Evolutionary conservation across 2,329 filamentous ascomycete genomes (phyloP), one percentile per base, ranked within the genome.

Genomic region (Colletotrichum filicis): DNA sequence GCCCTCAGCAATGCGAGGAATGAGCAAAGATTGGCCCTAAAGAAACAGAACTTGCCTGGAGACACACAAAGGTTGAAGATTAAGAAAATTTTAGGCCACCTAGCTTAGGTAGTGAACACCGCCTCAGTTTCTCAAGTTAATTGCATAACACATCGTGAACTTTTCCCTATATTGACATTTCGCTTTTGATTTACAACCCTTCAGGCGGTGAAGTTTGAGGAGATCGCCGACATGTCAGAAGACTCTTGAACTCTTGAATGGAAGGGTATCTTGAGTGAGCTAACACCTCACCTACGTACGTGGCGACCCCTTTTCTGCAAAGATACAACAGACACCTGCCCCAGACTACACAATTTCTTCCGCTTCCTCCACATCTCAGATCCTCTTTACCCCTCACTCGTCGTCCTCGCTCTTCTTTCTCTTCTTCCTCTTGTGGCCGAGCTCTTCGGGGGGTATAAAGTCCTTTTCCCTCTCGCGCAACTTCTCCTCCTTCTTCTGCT

Each of bases 401-500:
- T 79, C 80, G 75, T 82, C 81, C 52, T 78, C 77, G 62, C 77
- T 75, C 85, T 90, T 92, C 85, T 90, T 91, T 78, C 88, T 87
- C 84, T 92, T 92, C 85, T 90, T 91, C 78, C 89, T 91, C 77
- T 90, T 90, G 64, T 86, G 88, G 26, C 85, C 87, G 30, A 89
- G 87, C 83, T 98, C 97, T 79, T 94, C 92, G 5, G 97, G 97
- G 8, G 96, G 92, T 70, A 97, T 90, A 82, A 95, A 98, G 68
- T 97, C 95, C 81, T 93, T 92, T 82, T 95, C 92, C 73, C 95
- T 89, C 85, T 97, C 94, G 82, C 92, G 93, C 85, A 93, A 90
- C 89, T 94, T 97, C 82, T 97, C 94, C 76, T 93, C 93, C 87
- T 95, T 96, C 87, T 95, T 96, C 83, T 91, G 88, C 83, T 91